A percentile compares a stretch with the other conserved stretches of the same genome.
phyloP scores from a whole-genome alignment of 1,139 yeast genomes.

The Protomyces gravidus region DNA sequence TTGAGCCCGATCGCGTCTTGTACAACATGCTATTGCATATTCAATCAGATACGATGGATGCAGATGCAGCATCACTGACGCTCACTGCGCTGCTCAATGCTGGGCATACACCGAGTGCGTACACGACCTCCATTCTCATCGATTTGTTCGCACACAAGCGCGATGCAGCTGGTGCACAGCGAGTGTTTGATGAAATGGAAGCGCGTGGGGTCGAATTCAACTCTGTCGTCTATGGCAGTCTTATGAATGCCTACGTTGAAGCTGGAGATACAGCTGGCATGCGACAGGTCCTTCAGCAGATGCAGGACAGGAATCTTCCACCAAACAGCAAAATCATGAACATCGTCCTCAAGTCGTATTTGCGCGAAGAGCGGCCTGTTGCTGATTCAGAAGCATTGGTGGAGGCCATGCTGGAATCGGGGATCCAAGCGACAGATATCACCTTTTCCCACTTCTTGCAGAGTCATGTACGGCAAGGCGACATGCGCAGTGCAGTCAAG shows the following conservation, averaged over 20 bases:
- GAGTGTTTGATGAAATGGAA: slow-evolving; percentile 8
- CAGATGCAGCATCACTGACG: not conserved
- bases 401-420: slow-evolving; percentile 5
- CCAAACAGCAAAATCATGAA: slow-evolving; percentile 15
- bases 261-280: slow-evolving; percentile 11
- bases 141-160: slow-evolving; percentile 15
- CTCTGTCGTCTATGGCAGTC: slow-evolving; percentile 5
- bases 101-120: slow-evolving; percentile 3
- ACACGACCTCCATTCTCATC: slow-evolving; percentile 16
- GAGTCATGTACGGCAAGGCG: slow-evolving; percentile 2
- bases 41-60: slow-evolving; percentile 5
- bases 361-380: slow-evolving; percentile 3
- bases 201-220: slow-evolving; percentile 12
- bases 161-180: slow-evolving; percentile 17
- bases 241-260: slow-evolving; percentile 26
- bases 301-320: not conserved
- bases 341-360: slow-evolving; percentile 12
- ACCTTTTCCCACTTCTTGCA: slow-evolving; percentile 16
- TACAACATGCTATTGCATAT: slow-evolving; percentile 20
- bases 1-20: slow-evolving; percentile 15
- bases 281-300: not conserved
- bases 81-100: slow-evolving; percentile 4
- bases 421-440: slow-evolving; percentile 5
- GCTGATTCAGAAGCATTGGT: slow-evolving; percentile 11
- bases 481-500: slow-evolving; percentile 2